A percentile compares a stretch with the other conserved stretches of the same genome.
Conservation (phyloP, 192 early-diverging fungal species). For the Endogone sp. region DNA sequence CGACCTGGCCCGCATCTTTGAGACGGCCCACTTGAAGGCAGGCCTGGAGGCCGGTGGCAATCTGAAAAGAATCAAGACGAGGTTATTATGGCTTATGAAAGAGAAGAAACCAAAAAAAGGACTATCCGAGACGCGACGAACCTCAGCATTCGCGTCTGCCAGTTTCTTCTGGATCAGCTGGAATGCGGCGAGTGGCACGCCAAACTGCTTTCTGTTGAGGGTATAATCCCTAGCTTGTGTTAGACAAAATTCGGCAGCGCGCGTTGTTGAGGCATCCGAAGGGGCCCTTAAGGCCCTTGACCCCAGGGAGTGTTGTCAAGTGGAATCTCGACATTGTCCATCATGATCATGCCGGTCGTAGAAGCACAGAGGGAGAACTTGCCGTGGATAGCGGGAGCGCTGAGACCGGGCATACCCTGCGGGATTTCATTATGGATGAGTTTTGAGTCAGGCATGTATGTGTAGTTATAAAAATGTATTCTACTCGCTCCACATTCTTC, state of each 20-base stretch:
- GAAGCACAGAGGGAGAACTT: constrained; percentile 95
- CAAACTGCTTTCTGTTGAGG: constrained; percentile 89
- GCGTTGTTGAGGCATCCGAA: constrained; percentile 99
- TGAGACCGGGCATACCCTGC: constrained; percentile 86
- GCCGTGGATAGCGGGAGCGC: constrained; percentile 86
- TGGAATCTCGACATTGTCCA: constrained; percentile 95
- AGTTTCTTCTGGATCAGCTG: constrained; percentile 98
- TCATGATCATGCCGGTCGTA: constrained; percentile 96
- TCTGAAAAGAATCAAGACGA: no score
- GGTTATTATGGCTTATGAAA: no score
- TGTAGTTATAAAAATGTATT: no score
- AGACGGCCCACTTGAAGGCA: constrained; percentile 89
- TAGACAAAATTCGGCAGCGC: constrained; percentile 92
- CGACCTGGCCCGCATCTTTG: constrained; percentile 82
- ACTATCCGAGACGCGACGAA: no score
- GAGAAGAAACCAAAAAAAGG: background rate
- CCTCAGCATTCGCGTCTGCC: constrained; percentile 88
- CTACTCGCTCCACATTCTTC: no score
- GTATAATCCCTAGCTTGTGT: constrained; percentile 87
- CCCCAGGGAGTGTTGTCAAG: constrained; percentile 86
- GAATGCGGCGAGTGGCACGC: constrained; percentile 84
- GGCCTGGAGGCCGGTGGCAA: constrained; percentile 83
- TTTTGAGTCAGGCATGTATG: no score
- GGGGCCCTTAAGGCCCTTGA: constrained; percentile 86
- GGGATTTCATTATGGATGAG: no score